These are phyloP conservation scores for bread wheat (Triticum aestivum) DNA, from an alignment of 176 grass and related monocot species.

Conservation along the genomic window IWGSC_CS_RefSeq_v2.1 NC_057798.1:438046663-438047162, in stretches of 20 bases:
- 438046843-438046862: constrained; percentile 91
- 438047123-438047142: constrained; percentile 72
- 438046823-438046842: constrained; percentile 70
- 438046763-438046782: constrained; percentile 50
- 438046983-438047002: constrained; percentile 91
- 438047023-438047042: constrained; percentile 81
- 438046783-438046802: constrained; percentile 51
- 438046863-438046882: constrained; percentile 91
- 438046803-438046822: constrained; percentile 70
- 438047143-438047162: constrained; percentile 56
- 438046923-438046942: constrained; percentile 67
- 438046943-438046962: constrained; percentile 76
- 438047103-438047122: constrained; percentile 92
- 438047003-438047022: constrained; percentile 89
- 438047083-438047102: constrained; percentile 93
- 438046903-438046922: constrained; percentile 88
- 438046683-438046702: constrained; percentile 89
- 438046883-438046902: constrained; percentile 72
- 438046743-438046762: constrained; percentile 90
- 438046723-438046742: constrained; percentile 97
- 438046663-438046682: constrained; percentile 89
- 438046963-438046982: constrained; percentile 93
- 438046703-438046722: constrained; percentile 80
- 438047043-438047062: constrained; percentile 79
- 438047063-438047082: constrained; percentile 90